These are phyloP conservation scores for Dendrostoma leiphaemia DNA, from an alignment of 2,329 filamentous ascomycete genomes.

Conservation along the genomic window DNA sequence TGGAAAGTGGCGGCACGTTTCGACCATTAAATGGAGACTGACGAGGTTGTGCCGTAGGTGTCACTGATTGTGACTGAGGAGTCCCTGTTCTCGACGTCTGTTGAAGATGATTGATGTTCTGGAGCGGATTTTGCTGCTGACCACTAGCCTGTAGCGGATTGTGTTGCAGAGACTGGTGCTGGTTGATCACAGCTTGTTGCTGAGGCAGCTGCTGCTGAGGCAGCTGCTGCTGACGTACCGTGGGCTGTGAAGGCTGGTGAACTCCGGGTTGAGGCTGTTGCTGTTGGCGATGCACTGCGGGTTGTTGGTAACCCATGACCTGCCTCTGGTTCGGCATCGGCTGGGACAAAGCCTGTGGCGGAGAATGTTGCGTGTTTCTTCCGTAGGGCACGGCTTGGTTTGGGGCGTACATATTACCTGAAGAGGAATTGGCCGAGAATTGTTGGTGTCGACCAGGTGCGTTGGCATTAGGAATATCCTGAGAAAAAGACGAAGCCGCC, in stretches of 20 bases:
- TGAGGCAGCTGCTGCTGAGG: conserved; percentile 21
- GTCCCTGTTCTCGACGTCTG: conserved; percentile 12
- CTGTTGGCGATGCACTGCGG: conserved; percentile 22
- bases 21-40: conserved; percentile 16
- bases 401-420: neutral
- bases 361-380: conserved; percentile 14
- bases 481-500: neutral
- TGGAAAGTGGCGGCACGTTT: conserved; percentile 7
- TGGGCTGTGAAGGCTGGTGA: conserved; percentile 21
- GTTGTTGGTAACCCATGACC: conserved; percentile 16
- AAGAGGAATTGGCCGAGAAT: conserved; percentile 4
- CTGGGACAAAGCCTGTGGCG: conserved; percentile 15
- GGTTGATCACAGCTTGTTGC: conserved; percentile 3
- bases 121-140: conserved; percentile 11
- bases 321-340: conserved; percentile 12
- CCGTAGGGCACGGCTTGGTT: conserved; percentile 1
- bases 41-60: conserved; percentile 5
- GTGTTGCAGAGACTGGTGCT: neutral
- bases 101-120: conserved; percentile 8
- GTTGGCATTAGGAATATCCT: conserved; percentile 9
- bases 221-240: conserved; percentile 23
- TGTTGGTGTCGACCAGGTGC: conserved; percentile 11
- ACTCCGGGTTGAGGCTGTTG: conserved; percentile 17
- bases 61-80: conserved; percentile 12
- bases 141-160: conserved; percentile 2